These are phyloP conservation scores for Scutellaria barbata DNA, from an alignment of 257 asterid genomes.

Conservation along the genomic window DNA sequence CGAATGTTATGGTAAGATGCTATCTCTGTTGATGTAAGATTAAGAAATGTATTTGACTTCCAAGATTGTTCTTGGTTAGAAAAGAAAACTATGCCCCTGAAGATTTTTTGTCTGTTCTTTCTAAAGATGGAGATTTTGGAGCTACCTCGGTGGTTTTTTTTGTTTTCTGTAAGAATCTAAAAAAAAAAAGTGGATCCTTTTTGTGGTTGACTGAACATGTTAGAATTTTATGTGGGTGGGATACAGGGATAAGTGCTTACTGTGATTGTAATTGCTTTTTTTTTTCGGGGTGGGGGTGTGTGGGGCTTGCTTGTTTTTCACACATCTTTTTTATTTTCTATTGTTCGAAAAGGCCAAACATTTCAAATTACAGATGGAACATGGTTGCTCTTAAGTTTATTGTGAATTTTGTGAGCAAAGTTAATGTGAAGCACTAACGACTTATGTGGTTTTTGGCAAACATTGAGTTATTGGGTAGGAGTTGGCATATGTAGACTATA, in stretches of 20 bases:
- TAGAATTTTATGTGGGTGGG: background rate
- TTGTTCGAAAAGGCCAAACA: no score
- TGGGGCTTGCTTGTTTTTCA: no score
- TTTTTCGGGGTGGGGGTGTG: no score
- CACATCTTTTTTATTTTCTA: no score
- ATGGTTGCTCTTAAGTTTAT: no score
- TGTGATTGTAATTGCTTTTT: background rate
- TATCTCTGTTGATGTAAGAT: slow-evolving; percentile 8
- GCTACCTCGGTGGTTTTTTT: no score
- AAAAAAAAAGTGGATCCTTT: background rate
- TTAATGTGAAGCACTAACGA: background rate
- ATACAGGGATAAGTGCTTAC: background rate
- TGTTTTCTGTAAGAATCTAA: slow-evolving; percentile 32
- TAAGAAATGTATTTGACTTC: slow-evolving; percentile 2
- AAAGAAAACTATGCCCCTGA: background rate
- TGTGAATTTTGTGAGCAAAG: background rate
- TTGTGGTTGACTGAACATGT: background rate
- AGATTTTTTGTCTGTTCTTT: slow-evolving; percentile 32
- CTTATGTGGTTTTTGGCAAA: background rate
- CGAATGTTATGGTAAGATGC: slow-evolving; percentile 66
- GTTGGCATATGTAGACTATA: background rate
- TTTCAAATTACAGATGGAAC: background rate
- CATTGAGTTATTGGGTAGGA: background rate
- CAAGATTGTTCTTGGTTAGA: slow-evolving; percentile 8
- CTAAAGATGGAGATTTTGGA: slow-evolving; percentile 35